Evolutionary conservation across 495 filamentous ascomycete genomes (phyloP), one percentile per base, ranked within the genome.

Genomic region (Annulohypoxylon bovei): DNA sequence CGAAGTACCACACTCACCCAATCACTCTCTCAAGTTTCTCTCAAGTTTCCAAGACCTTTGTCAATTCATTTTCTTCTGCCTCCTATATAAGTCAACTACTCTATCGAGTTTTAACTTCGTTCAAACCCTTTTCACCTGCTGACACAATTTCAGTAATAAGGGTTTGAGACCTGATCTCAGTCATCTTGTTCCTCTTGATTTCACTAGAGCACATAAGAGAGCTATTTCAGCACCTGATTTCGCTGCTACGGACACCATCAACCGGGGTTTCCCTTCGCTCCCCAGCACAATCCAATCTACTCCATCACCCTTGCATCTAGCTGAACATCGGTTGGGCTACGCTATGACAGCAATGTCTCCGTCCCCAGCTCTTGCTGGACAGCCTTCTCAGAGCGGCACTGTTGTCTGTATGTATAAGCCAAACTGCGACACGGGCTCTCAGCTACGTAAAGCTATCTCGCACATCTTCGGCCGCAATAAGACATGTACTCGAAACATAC

Each of bases 391-490:
- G 67, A n/a, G 62, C 47, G 60, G 62, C 12, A 30, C 33, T 11
- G 52, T 56, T 46, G 40, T 35, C 7, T 82, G 81, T 53, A 75
- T 81, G 76, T 80, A 79, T 59, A 72, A 76, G 40, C 56, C 55
- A 0, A 70, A 81, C 53, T 89, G 88, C 70, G 78, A 82, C n/a
- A 87, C 86, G 0, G 80, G 79, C 12, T 83, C 82, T 11, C 79
- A 78, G 6, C 78, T 81, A 18, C 87, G 93, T 33, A 97, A 97
- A 75, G 85, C 90, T 6, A 88, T 96, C 30, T 93, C 91, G 0
- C 92, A 97, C 67, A 84, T 94, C 64, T 95, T 97, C 72, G 93
- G 93, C n/a, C 86, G 93, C 11, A 97, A 97, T 83, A 97, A 97
- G 78, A 79, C 81, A 1, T 87, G 86, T 40, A 96, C 93, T 0